Base-by-base conservation (phyloP, 2,329 filamentous ascomycete genomes). In the Tolypocladium amazonense region DNA sequence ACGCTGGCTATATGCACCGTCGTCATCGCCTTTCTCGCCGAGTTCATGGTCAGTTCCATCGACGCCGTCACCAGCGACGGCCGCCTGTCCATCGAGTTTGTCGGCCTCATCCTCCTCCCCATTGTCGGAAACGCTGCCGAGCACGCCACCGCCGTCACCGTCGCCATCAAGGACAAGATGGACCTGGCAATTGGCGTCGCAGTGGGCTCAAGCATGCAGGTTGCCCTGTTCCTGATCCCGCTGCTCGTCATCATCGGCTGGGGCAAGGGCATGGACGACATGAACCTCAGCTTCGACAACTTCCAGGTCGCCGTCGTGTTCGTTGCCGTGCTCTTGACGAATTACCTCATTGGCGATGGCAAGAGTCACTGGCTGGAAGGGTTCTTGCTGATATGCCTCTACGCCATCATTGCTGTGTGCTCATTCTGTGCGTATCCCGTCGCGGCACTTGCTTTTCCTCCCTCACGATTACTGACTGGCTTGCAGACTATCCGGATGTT, bases 231-330 rank as follows among this genome's bases (percentile, higher is more conserved):
- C 71, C 80, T 92, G 57, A 90, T 90, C 11, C 89, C 89, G 0
- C 76, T 92, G 14, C 81, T 92, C 38, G 87, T 92, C 60, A 81
- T 92, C 43, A 83, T 92, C 41, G 89, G 89, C 59, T 93, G 89
- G 89, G 86, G 85, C 63, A 85, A 92, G 81, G 82, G 76, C 43
- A 72, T 82, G 62, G 85, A 87, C 62, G 79, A 85, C 1, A 93
- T 93, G 90, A 90, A 86, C 25, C 81, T 96, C 6, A 88, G 88
- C 71, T 94, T 96, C 70, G 90, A 95, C 69, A 86, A 86, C 0
- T 97, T 97, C 78, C 90, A 96, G 75, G 87, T 96, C 18, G 88
- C 92, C 27, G 87, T 89, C 47, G 77, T 96, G 47, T 95, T 96
- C 66, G 89, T 94, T 15, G 86, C 90, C 2, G 89, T 90, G 0